Base-by-base conservation (phyloP, 73 alveolate species). In the Stentor roeselii region DNA sequence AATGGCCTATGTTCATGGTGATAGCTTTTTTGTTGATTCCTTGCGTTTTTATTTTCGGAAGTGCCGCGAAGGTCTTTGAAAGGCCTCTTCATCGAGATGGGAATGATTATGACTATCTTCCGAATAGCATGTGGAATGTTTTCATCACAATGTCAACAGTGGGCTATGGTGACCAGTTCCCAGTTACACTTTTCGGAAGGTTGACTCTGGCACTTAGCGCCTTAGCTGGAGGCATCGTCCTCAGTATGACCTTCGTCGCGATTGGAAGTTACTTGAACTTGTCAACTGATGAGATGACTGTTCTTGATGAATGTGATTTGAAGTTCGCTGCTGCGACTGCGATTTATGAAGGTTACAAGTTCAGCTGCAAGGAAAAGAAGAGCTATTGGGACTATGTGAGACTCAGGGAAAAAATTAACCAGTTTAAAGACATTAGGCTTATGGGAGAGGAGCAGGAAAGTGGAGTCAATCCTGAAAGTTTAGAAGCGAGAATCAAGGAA, bases 51-150 rank as follows among this genome's bases (percentile, higher is more conserved):
- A 34, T 67, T 67, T 67, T 67, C 34, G 80, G 80, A 27, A 21
- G 21, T 21, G 37, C 37, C 27, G 41, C 34, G 80, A n/a, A 32
- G 37, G 37, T 67, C 21, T 67, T 67, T 67, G 80, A 67, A 67
- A 67, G 80, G 41, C 67, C 67, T 6, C 21, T 50, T 6, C 67
- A 50, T 50, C 6, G 67, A 50, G 67, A 50, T 11, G 67, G 67
- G 61, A 34, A 85, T 59, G 91, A 87, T 76, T 87, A 92, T 92
- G 86, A 74, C 30, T 78, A 83, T 59, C 59, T 59, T 11, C 36
- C 14, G 31, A 60, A 58, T 30, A 41, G 60, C 15, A 60, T 82
- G 60, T 82, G 88, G 86, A 41, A 76, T 61, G 67, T 82, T 41
- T 41, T 82, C 67, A 82, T 82, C 34, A 59, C 88, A 59, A 82